These are phyloP conservation scores for Saturnispora serradocipensis DNA, from an alignment of 805 yeast species.

Conservation along the genomic window DNA sequence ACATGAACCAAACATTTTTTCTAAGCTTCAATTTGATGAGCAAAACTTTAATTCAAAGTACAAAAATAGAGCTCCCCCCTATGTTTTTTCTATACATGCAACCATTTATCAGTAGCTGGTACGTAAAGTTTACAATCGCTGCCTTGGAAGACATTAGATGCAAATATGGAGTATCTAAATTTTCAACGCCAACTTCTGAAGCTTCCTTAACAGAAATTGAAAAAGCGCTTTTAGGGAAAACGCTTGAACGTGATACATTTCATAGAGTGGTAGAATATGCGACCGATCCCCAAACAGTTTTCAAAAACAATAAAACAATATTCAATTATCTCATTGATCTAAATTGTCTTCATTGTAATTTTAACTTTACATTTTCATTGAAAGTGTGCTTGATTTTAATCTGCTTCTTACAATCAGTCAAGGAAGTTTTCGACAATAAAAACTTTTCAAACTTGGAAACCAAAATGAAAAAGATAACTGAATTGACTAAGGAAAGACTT, in stretches of 20 bases:
- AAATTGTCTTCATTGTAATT: background rate
- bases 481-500: background rate
- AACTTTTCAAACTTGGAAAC: background rate
- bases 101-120: background rate
- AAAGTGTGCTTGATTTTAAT: background rate
- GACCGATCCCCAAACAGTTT: background rate
- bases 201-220: background rate
- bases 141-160: background rate
- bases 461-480: background rate
- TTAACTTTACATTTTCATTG: background rate
- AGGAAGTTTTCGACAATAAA: background rate
- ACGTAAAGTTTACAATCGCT: background rate
- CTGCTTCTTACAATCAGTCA: constrained; percentile 1
- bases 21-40: background rate
- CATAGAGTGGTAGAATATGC: background rate
- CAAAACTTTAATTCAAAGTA: background rate
- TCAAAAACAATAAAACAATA: background rate
- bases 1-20: constrained; percentile 4
- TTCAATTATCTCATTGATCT: background rate
- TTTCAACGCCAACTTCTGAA: background rate
- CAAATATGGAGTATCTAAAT: background rate
- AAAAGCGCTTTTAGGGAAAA: background rate
- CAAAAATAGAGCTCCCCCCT: background rate
- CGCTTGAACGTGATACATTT: background rate
- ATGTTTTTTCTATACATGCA: constrained; percentile 1